A percentile compares a stretch with the other conserved stretches of the same genome.
phyloP scores from a whole-genome alignment of 352 stramenopile species.

The Paralagenidium karlingii region DNA sequence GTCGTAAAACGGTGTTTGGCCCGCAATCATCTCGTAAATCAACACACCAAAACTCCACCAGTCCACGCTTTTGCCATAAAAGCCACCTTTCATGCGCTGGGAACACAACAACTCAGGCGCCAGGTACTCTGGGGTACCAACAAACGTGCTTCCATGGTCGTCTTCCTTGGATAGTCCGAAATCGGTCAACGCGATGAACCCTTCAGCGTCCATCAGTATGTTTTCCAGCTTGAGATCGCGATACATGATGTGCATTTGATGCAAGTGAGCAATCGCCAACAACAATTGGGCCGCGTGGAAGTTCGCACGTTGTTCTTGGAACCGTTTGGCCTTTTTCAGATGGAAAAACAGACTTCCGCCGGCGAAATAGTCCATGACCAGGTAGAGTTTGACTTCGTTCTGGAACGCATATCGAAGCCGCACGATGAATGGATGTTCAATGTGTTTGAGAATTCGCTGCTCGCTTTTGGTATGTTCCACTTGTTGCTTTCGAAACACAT shows the following conservation, averaged over 20 bases:
- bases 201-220: constrained; percentile 77
- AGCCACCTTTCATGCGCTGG: constrained; percentile 45
- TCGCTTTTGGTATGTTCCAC: constrained; percentile 83
- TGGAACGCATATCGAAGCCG: constrained; percentile 81
- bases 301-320: constrained; percentile 44
- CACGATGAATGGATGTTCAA: constrained; percentile 84
- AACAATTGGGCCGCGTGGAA: constrained; percentile 84
- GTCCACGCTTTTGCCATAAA: constrained; percentile 77
- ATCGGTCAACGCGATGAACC: constrained; percentile 77
- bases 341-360: constrained; percentile 80
- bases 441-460: constrained; percentile 78
- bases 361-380: constrained; percentile 86
- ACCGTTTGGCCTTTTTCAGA: constrained; percentile 61
- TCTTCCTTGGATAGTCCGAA: constrained; percentile 83
- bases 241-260: constrained; percentile 84
- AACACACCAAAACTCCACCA: constrained; percentile 83
- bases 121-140: constrained; percentile 75
- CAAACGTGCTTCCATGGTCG: constrained; percentile 72
- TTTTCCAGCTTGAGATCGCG: constrained; percentile 85
- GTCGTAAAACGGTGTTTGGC: constrained; percentile 74
- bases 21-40: constrained; percentile 82
- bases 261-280: constrained; percentile 69
- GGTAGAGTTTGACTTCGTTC: constrained; percentile 78
- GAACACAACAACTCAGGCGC: constrained; percentile 68
- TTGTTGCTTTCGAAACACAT: constrained; percentile 80